Percentiles rank a stretch among this genome's conserved stretches.
Evolutionary conservation across 371 early-diverging fungal species (phyloP).

Genomic region (Rhizomucor pusillus): DNA sequence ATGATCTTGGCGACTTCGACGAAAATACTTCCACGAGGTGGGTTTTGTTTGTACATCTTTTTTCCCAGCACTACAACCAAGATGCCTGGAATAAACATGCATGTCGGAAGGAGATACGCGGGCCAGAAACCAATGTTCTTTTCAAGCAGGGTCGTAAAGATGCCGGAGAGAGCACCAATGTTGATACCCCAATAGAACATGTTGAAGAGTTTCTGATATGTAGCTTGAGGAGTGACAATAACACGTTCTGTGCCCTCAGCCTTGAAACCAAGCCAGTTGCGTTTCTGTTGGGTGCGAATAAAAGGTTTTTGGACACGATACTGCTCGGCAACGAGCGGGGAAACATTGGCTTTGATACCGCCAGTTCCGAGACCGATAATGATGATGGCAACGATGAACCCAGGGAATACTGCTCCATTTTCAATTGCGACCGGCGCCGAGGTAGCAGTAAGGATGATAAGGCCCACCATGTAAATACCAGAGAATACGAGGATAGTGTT

Average conservation of each 20-base stretch:
- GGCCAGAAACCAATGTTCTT: constrained; percentile 57
- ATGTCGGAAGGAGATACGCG: constrained; percentile 61
- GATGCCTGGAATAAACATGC: constrained; percentile 61
- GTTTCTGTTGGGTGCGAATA: constrained; percentile 20
- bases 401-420: constrained; percentile 56
- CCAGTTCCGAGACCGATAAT: constrained; percentile 69
- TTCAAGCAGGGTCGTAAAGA: constrained; percentile 51
- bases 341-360: constrained; percentile 54
- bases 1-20: constrained; percentile 23
- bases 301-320: constrained; percentile 30
- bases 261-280: constrained; percentile 10
- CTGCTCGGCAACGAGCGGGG: constrained; percentile 52
- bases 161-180: constrained; percentile 61
- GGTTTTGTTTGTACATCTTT: constrained; percentile 45
- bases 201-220: constrained; percentile 48
- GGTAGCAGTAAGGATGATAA: constrained; percentile 63
- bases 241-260: constrained; percentile 23
- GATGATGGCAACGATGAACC: constrained; percentile 63
- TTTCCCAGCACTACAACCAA: constrained; percentile 51
- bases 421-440: constrained; percentile 54
- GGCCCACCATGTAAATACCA: constrained; percentile 67
- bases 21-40: constrained; percentile 52
- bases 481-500: constrained; percentile 72
- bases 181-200: constrained; percentile 64
- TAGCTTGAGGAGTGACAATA: constrained; percentile 50